These are phyloP conservation scores for Dendryphion nanum DNA, from an alignment of 2,329 filamentous ascomycete species.

Conservation along the genomic window DNA sequence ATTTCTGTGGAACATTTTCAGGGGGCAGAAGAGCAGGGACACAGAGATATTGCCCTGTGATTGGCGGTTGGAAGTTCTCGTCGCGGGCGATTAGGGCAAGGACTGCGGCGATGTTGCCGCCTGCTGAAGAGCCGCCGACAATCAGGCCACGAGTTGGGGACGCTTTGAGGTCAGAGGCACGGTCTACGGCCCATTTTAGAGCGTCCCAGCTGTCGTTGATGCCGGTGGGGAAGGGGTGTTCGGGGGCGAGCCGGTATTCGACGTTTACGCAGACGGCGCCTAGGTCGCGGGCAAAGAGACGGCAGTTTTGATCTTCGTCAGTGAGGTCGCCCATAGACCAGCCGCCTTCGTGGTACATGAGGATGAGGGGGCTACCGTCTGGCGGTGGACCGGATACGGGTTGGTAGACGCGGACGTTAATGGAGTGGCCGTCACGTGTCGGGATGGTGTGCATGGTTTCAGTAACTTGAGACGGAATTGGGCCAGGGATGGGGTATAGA, in stretches of 20 bases:
- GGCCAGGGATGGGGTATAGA: constrained; percentile 28
- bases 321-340: constrained; percentile 46
- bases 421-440: constrained; percentile 22
- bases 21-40: constrained; percentile 46
- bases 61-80: constrained; percentile 38
- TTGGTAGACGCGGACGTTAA: constrained; percentile 28
- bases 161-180: constrained; percentile 32
- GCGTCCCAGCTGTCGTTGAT: constrained; percentile 51
- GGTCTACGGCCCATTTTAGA: constrained; percentile 41
- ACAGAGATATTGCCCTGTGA: constrained; percentile 50
- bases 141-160: constrained; percentile 49
- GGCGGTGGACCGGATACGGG: constrained; percentile 14
- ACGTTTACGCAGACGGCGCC: constrained; percentile 48
- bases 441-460: constrained; percentile 27
- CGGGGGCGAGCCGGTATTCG: constrained; percentile 54
- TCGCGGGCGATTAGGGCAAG: constrained; percentile 46
- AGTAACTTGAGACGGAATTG: constrained; percentile 26
- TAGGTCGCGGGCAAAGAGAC: constrained; percentile 38
- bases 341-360: constrained; percentile 46
- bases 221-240: constrained; percentile 49
- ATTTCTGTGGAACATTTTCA: constrained; percentile 41
- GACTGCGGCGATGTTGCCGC: constrained; percentile 53
- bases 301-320: constrained; percentile 44
- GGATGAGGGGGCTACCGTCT: constrained; percentile 24
- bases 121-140: constrained; percentile 52